These are phyloP conservation scores for Onygena corvina DNA, from an alignment of 2,329 filamentous ascomycete genomes.

Conservation along the genomic window DNA sequence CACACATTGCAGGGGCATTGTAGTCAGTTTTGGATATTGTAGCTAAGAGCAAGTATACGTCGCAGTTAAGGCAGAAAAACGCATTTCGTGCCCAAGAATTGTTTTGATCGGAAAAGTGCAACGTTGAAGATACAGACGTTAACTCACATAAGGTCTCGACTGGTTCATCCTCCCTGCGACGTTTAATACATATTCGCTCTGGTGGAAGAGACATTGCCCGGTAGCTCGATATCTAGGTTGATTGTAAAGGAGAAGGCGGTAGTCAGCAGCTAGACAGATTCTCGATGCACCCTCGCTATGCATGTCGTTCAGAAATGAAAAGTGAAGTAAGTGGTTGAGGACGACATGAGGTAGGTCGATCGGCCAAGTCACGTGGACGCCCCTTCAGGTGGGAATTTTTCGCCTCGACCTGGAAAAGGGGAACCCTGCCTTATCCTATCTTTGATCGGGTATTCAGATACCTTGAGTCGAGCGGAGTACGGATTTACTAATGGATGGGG, in stretches of 20 bases:
- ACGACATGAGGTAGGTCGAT: not conserved
- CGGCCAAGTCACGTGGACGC: not conserved
- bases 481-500: too few relatives aligned
- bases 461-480: too few relatives aligned
- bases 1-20: not conserved
- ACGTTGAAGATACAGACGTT: slow-evolving; percentile 20
- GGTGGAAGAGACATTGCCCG: slow-evolving; percentile 35
- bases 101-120: not conserved
- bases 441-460: too few relatives aligned
- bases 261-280: not conserved
- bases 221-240: slow-evolving; percentile 3
- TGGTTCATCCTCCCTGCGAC: slow-evolving; percentile 45
- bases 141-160: slow-evolving; percentile 42
- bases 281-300: too few relatives aligned
- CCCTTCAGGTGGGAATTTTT: too few relatives aligned
- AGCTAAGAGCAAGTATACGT: not conserved
- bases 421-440: too few relatives aligned
- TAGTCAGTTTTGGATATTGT: not conserved
- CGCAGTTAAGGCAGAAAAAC: not conserved
- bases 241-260: too few relatives aligned
- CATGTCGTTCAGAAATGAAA: too few relatives aligned
- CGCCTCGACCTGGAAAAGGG: too few relatives aligned
- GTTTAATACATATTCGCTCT: slow-evolving; percentile 44
- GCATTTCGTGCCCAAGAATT: not conserved
- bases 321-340: not conserved